Percentiles rank a stretch among this genome's conserved stretches.
Conservation (phyloP, 108 stramenopile genomes). For the Nitzschia inconspicua region DNA sequence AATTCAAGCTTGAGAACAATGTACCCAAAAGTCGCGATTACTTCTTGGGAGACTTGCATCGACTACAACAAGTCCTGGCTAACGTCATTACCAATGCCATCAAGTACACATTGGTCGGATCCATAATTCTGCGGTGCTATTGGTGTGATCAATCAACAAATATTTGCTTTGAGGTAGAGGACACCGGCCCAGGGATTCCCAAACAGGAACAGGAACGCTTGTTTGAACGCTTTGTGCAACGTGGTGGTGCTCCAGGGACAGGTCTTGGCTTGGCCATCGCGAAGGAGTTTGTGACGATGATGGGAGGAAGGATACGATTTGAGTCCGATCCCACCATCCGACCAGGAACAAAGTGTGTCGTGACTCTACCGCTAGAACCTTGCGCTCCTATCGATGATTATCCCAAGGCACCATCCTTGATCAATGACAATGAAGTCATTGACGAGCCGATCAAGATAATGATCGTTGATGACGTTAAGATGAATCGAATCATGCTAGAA, state of each 20-base stretch:
- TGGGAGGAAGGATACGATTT: slow-evolving; percentile 28
- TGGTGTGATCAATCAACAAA: no score
- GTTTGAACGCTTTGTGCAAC: slow-evolving; percentile 53
- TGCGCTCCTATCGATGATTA: slow-evolving; percentile 19
- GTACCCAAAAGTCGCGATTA: slow-evolving; percentile 1
- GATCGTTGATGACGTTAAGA: slow-evolving; percentile 35
- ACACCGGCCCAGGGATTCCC: slow-evolving; percentile 64
- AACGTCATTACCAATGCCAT: slow-evolving; percentile 47
- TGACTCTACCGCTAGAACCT: slow-evolving; percentile 18
- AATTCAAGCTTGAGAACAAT: background rate
- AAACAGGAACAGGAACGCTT: slow-evolving; percentile 34
- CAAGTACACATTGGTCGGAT: no score
- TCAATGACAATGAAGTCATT: background rate
- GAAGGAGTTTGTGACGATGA: slow-evolving; percentile 29
- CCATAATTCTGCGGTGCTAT: no score
- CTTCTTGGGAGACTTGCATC: slow-evolving; percentile 32
- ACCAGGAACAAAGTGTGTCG: slow-evolving; percentile 33
- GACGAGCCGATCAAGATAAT: slow-evolving; percentile 19
- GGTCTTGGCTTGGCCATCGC: slow-evolving; percentile 56
- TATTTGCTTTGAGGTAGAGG: no score
- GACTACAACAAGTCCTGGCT: slow-evolving; percentile 40
- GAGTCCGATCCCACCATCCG: slow-evolving; percentile 30
- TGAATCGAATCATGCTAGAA: slow-evolving; percentile 37
- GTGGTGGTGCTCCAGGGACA: slow-evolving; percentile 42
- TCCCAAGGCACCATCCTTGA: background rate